Conservation (phyloP, 2,329 filamentous ascomycete species). For the Penicillium sp. region DNA sequence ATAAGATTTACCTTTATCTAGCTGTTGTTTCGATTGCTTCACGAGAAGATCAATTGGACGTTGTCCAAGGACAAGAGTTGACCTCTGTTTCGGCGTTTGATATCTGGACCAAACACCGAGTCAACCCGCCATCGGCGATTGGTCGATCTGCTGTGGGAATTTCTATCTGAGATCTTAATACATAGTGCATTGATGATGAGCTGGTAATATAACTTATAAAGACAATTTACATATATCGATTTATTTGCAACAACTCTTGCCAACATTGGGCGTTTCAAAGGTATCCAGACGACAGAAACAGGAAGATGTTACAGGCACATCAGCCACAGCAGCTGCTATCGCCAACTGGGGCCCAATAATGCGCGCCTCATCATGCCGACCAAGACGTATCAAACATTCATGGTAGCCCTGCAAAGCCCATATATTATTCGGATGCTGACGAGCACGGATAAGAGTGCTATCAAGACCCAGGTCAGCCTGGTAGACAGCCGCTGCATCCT, state of each 20-base stretch:
- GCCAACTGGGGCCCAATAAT: constrained; percentile 46
- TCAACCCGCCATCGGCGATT: neutral
- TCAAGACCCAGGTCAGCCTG: constrained; percentile 54
- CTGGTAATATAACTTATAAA: neutral
- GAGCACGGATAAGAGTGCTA: constrained; percentile 53
- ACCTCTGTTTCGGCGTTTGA: neutral
- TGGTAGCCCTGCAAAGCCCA: constrained; percentile 67
- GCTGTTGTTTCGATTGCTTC: neutral
- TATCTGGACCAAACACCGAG: constrained; percentile 1
- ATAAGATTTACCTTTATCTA: neutral
- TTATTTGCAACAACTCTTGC: constrained; percentile 10
- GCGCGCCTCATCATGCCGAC: constrained; percentile 41
- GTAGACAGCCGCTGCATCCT: constrained; percentile 52
- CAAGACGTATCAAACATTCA: constrained; percentile 56
- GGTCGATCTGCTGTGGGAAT: neutral
- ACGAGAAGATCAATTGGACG: neutral
- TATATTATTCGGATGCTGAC: constrained; percentile 63
- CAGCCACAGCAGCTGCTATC: constrained; percentile 48
- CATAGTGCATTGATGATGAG: neutral
- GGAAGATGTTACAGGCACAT: constrained; percentile 51
- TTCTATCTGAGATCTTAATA: neutral
- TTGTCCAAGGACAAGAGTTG: neutral
- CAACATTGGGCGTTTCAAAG: constrained; percentile 5
- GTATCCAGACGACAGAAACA: constrained; percentile 47
- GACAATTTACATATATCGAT: neutral